Percentiles rank a stretch among this genome's conserved stretches.
Conservation (phyloP, 345 rosid genomes). For the Trapa bicornis region DNA sequence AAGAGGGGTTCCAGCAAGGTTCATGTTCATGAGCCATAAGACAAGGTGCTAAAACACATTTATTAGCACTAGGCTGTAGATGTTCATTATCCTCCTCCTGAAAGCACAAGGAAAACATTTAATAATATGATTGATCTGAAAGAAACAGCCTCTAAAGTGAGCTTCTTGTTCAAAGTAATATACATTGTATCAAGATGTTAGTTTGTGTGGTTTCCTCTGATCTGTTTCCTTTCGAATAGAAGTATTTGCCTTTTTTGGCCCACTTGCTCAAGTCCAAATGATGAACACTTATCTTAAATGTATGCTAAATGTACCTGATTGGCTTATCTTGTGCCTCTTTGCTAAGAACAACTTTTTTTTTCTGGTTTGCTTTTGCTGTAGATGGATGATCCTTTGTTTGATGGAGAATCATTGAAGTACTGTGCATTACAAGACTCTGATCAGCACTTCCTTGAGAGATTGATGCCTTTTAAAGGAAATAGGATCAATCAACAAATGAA, state of each 20-base stretch:
- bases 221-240: background rate
- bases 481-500: background rate
- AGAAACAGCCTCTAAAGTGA: background rate
- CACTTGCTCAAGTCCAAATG: too few species aligned
- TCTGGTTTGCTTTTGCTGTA: conserved; percentile 26
- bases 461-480: background rate
- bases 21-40: conserved; percentile 43
- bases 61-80: conserved; percentile 1
- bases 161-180: background rate
- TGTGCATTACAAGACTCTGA: conserved; percentile 2
- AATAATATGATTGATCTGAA: background rate
- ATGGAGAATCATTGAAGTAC: conserved; percentile 10
- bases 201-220: too few species aligned
- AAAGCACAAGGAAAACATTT: background rate
- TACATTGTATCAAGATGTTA: background rate
- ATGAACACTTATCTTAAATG: too few species aligned
- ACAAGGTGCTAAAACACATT: conserved; percentile 45
- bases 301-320: background rate
- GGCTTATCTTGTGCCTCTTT: background rate
- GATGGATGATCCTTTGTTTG: conserved; percentile 46
- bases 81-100: background rate
- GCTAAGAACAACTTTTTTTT: background rate
- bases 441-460: too few species aligned
- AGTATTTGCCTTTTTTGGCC: background rate
- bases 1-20: conserved; percentile 35